Conservation (phyloP, 148 eudicot genomes). For the Nepenthes gracilis region DNA sequence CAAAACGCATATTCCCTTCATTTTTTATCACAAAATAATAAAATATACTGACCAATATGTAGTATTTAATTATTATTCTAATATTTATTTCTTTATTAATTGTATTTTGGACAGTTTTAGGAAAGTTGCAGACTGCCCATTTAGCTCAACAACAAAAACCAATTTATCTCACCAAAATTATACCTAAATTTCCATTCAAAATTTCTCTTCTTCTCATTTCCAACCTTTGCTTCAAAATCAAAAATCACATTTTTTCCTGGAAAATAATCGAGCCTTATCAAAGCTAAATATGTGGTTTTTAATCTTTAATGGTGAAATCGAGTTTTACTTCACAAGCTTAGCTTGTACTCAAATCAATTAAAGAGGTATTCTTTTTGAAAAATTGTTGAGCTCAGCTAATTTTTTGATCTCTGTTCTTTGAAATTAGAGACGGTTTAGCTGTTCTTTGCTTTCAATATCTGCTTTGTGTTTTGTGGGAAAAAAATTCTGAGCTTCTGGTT, state of each 20-base stretch:
- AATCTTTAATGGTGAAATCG: constrained; percentile 15
- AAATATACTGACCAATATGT: constrained; percentile 18
- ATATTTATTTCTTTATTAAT: constrained; percentile 26
- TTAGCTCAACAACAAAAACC: constrained; percentile 27
- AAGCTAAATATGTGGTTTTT: constrained; percentile 6
- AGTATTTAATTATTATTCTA: constrained; percentile 36
- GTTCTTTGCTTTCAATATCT: neutral
- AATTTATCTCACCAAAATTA: constrained; percentile 34
- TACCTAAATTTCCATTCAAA: constrained; percentile 25
- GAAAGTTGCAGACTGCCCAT: constrained; percentile 13
- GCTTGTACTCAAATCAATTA: constrained; percentile 27
- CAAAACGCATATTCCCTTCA: constrained; percentile 57
- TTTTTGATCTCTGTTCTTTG: neutral
- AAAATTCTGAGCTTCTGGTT: neutral
- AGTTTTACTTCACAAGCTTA: constrained; percentile 19
- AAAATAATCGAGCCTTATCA: constrained; percentile 4
- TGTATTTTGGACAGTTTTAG: constrained; percentile 16
- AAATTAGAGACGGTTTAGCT: neutral
- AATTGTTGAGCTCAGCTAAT: neutral
- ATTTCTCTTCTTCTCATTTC: neutral
- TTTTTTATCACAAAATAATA: constrained; percentile 32
- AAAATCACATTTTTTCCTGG: constrained; percentile 3
- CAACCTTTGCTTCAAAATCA: constrained; percentile 3
- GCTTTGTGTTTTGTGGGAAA: neutral
- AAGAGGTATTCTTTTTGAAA: neutral